Percentiles rank a stretch among this genome's conserved stretches.
phyloP scores from a whole-genome alignment of 331 rosid species.

The Ulmus americana region DNA sequence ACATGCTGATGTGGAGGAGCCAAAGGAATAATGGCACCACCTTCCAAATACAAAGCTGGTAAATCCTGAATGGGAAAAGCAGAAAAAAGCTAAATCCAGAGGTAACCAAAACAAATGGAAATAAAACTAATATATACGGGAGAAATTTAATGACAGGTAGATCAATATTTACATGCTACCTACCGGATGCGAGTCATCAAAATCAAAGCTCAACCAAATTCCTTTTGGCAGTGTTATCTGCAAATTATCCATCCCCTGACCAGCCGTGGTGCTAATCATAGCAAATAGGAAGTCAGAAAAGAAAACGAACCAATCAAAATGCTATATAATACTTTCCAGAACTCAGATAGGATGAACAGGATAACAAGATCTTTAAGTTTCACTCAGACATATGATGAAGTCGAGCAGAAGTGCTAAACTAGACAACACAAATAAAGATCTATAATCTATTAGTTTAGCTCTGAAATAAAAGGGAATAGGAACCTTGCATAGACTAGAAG shows the following conservation, averaged over 20 bases:
- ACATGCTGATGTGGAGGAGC: constrained; percentile 76
- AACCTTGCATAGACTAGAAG: constrained; percentile 81
- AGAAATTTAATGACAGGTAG: constrained; percentile 2
- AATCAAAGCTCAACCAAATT: constrained; percentile 74
- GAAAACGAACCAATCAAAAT: constrained; percentile 6
- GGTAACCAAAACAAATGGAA: constrained; percentile 7
- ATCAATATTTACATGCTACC: constrained; percentile 8
- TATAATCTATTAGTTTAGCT: not conserved
- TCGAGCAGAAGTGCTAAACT: not conserved
- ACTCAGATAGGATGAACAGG: no score
- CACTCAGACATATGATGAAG: no score
- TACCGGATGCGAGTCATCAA: constrained; percentile 79
- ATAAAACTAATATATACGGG: not conserved
- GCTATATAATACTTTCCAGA: no score
- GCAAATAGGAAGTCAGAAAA: constrained; percentile 31
- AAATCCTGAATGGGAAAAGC: constrained; percentile 58
- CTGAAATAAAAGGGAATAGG: constrained; percentile 22
- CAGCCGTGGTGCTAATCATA: constrained; percentile 49
- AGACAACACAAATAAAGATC: not conserved
- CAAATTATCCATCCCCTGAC: constrained; percentile 43
- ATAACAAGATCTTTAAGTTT: no score
- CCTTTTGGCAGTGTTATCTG: constrained; percentile 66
- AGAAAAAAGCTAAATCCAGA: constrained; percentile 6
- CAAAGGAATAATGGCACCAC: constrained; percentile 77
- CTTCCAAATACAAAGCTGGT: constrained; percentile 77